Evolutionary conservation across 1,284 basidiomycete genomes (phyloP).

Genomic region (Malassezia dermatis): DNA sequence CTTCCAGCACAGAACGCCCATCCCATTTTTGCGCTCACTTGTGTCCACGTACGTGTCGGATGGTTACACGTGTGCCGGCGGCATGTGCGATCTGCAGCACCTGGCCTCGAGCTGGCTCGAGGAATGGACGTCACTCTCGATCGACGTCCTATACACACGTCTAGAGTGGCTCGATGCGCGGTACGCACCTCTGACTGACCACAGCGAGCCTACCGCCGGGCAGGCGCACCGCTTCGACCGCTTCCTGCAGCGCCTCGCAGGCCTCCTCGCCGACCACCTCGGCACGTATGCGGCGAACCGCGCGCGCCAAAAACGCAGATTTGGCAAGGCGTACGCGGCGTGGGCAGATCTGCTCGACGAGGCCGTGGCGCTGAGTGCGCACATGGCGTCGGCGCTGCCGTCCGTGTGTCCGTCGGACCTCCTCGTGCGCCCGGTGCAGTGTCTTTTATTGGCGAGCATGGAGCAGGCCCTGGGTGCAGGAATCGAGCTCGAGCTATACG

Average conservation of each 20-base stretch:
- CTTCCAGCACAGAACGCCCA: not conserved
- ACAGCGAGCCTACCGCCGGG: not conserved
- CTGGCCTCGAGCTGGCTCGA: constrained; percentile 2
- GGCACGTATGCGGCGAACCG: constrained; percentile 4
- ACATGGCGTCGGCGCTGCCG: not conserved
- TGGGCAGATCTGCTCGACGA: constrained; percentile 14
- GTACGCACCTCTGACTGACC: not conserved
- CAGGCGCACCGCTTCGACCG: not conserved
- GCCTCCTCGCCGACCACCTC: not conserved
- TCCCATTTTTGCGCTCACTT: constrained; percentile 13
- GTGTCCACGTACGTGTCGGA: not conserved
- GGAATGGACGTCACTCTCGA: not conserved
- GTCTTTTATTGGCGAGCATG: not conserved
- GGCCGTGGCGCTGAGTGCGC: not conserved
- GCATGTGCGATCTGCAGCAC: constrained; percentile 1
- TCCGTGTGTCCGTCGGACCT: not conserved
- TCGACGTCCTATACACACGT: not conserved
- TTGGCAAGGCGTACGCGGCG: constrained; percentile 9
- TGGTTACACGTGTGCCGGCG: constrained; percentile 2
- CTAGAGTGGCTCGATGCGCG: constrained; percentile 6
- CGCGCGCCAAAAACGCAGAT: constrained; percentile 9
- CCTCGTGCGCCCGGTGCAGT: not conserved
- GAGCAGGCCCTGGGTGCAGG: constrained; percentile 4
- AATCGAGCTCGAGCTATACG: constrained; percentile 13
- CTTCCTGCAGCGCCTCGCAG: constrained; percentile 6